These are phyloP conservation scores for Ogataea nakhonphanomensis DNA, from an alignment of 805 yeast species.

Conservation along the genomic window DNA sequence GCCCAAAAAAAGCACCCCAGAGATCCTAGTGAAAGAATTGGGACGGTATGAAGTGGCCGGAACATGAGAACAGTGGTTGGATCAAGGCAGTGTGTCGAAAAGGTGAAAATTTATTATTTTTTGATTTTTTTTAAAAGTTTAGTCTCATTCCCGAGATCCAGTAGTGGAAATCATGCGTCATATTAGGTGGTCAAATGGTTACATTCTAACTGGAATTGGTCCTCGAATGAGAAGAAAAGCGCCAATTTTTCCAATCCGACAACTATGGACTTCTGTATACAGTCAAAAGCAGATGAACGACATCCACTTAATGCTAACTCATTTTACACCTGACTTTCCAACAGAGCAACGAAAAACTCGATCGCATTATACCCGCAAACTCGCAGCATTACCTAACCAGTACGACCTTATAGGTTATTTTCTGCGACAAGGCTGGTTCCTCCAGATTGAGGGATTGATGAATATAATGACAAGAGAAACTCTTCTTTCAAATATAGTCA, in stretches of 20 bases:
- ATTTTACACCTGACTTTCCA: not conserved
- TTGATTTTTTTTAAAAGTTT: not conserved
- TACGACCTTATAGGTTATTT: conserved; percentile 14
- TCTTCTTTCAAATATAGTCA: conserved; percentile 9
- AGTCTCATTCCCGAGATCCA: not conserved
- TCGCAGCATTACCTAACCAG: conserved; percentile 13
- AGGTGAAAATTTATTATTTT: too few species aligned
- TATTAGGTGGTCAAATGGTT: not conserved
- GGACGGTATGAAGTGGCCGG: conserved; percentile 16
- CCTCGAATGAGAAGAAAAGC: too few species aligned
- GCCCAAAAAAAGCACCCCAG: conserved; percentile 30
- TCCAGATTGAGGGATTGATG: conserved; percentile 7
- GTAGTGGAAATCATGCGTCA: not conserved
- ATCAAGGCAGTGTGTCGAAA: conserved; percentile 7
- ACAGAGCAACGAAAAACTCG: not conserved
- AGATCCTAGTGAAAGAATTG: conserved; percentile 24
- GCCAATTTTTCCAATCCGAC: not conserved
- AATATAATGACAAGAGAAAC: conserved; percentile 1
- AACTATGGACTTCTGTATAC: not conserved
- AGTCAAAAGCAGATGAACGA: not conserved
- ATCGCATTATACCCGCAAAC: not conserved
- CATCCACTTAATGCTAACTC: not conserved
- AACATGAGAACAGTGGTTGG: conserved; percentile 5
- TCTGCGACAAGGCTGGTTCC: conserved; percentile 3
- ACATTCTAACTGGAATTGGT: not conserved